Conservation (phyloP, 2,329 filamentous ascomycete species). For the Cercospora janseana region DNA sequence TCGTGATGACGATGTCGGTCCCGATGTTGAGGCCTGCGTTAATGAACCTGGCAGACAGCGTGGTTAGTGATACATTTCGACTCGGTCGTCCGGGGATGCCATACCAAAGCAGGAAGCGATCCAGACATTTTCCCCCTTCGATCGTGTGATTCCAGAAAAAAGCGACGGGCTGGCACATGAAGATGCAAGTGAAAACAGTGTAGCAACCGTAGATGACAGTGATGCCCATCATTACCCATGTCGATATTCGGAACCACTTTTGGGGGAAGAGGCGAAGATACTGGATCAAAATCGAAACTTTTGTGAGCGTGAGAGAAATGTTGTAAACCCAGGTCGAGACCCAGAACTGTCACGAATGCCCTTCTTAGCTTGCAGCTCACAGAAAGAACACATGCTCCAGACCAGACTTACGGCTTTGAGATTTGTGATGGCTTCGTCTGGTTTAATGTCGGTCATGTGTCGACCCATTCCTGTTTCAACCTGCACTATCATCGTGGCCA, state of each 20-base stretch:
- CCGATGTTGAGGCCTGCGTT: conserved; percentile 40
- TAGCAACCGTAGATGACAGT: conserved; percentile 37
- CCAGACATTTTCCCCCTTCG: conserved; percentile 40
- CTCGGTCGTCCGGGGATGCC: not conserved
- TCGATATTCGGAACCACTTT: conserved; percentile 37
- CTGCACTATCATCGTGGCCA: conserved; percentile 23
- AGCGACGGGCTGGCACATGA: conserved; percentile 45
- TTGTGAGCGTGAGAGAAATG: conserved; percentile 41
- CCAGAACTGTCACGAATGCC: conserved; percentile 22
- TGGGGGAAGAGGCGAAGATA: conserved; percentile 51
- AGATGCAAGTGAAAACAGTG: conserved; percentile 39
- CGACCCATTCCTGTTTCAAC: conserved; percentile 28
- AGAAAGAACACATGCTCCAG: too few species aligned
- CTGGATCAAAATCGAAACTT: conserved; percentile 49
- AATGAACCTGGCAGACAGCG: too few species aligned
- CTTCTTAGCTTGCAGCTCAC: not conserved
- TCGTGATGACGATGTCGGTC: conserved; percentile 39
- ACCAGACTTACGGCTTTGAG: conserved; percentile 26
- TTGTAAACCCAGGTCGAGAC: conserved; percentile 38
- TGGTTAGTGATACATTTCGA: too few species aligned
- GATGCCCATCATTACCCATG: conserved; percentile 34
- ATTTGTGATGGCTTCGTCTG: conserved; percentile 16
- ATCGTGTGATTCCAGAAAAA: conserved; percentile 43
- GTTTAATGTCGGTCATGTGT: conserved; percentile 20
- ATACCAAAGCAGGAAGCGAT: conserved; percentile 44